phyloP scores from a whole-genome alignment of 306 rosid genomes.

The Cucurbita ficifolia region DNA sequence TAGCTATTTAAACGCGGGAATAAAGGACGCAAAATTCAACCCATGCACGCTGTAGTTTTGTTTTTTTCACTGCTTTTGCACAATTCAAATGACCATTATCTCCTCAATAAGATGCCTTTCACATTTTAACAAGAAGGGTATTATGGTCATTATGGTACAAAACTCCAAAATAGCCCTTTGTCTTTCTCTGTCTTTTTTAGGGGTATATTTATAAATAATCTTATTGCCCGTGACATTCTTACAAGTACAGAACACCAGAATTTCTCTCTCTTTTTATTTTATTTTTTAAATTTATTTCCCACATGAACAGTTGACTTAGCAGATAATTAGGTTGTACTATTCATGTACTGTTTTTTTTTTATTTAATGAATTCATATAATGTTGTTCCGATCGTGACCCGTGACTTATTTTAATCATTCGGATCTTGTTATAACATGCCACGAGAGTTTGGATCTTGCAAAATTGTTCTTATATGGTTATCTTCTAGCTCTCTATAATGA shows the following conservation, averaged over 20 bases:
- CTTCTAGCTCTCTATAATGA: neutral
- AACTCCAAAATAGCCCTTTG: neutral
- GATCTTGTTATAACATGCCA: neutral
- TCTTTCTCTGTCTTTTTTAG: neutral
- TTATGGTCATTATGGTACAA: neutral
- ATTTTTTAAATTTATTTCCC: neutral
- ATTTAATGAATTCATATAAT: neutral
- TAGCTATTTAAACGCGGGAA: neutral
- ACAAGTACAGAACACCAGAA: neutral
- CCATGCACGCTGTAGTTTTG: conserved; percentile 1
- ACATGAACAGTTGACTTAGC: neutral
- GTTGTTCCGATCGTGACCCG: neutral
- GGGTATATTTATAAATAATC: neutral
- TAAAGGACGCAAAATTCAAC: neutral
- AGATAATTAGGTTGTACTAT: neutral
- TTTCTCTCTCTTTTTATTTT: neutral
- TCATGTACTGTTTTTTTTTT: neutral
- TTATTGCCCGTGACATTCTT: neutral
- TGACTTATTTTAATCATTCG: neutral
- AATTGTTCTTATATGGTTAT: neutral
- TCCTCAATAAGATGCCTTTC: neutral
- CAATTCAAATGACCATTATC: neutral
- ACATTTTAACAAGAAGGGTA: neutral
- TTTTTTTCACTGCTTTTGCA: neutral
- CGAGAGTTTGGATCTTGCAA: neutral